Base-by-base conservation (phyloP, 148 eudicot species). In the Vaccinium corymbosum region DNA sequence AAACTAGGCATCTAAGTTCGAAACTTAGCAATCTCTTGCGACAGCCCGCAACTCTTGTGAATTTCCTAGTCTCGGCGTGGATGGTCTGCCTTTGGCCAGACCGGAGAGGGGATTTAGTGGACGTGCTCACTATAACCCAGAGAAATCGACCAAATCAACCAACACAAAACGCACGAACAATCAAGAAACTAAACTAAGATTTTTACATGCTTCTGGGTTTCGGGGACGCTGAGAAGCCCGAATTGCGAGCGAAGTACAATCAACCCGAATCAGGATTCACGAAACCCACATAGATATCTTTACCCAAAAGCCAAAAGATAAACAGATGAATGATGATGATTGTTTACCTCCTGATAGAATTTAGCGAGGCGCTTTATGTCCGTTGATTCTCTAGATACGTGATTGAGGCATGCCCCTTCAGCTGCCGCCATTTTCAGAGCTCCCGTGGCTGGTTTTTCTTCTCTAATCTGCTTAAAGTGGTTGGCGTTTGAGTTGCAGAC, bases 361-460 rank as follows among this genome's bases (percentile, higher is more conserved):
- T 87, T 42, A 51, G 98, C 93, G 29, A 95, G 94, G 89, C 94
- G 94, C 16, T 91, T 89, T 86, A 95, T 76, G 82, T 95, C 98
- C 1, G 93, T 29, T 15, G 98, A 90, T 84, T 95, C 98, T 81
- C 98, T 80, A 10, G 98, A 88, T 32, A 95, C 86, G 88, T 95
- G 98, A 86, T 92, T 92, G 27, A 95, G 89, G 86, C 84, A 89
- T 14, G 91, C 90, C 83, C 92, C 94, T 81, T 90, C 51, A 32
- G 97, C 98, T 32, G 86, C 90, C 55, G 88, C 89, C 88, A 85
- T 85, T 59, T 3, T 7, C 22, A 50, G 78, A 19, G 53, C 27
- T 46, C 46, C 25, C 17, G 22, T 0, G 11, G 50, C 9, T 17
- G 13, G 13, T 74, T 73, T 11, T 38, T 74, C 78, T 46, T 22